These are phyloP conservation scores for Fusarium zealandicum DNA, from an alignment of 2,329 filamentous ascomycete genomes.

Conservation along the genomic window DNA sequence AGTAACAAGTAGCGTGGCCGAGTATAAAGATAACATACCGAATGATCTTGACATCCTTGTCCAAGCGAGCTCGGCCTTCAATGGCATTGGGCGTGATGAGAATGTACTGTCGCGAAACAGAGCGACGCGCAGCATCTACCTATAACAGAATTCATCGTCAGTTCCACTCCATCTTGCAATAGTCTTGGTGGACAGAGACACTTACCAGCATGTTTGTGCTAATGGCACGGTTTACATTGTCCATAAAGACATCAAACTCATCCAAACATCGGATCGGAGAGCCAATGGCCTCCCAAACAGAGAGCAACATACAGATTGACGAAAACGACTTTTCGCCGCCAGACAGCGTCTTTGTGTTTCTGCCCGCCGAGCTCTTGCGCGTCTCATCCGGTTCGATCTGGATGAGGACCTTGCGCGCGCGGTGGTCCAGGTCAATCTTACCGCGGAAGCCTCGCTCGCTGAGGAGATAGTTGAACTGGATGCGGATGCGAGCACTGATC, in stretches of 20 bases:
- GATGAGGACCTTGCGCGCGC: slow-evolving; percentile 75
- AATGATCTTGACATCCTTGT: slow-evolving; percentile 79
- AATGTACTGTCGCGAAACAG: slow-evolving; percentile 92
- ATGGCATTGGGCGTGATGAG: slow-evolving; percentile 95
- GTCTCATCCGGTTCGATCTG: slow-evolving; percentile 77
- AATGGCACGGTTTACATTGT: slow-evolving; percentile 91
- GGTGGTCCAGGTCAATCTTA: slow-evolving; percentile 79
- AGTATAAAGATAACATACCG: slow-evolving; percentile 56
- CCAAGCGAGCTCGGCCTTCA: slow-evolving; percentile 61
- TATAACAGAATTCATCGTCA: slow-evolving; percentile 44
- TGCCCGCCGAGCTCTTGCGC: slow-evolving; percentile 71
- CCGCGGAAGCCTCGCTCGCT: slow-evolving; percentile 90
- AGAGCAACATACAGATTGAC: slow-evolving; percentile 89
- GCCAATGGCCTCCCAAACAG: slow-evolving; percentile 98
- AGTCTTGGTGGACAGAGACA: slow-evolving; percentile 27
- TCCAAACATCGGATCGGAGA: slow-evolving; percentile 93
- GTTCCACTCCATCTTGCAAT: not conserved
- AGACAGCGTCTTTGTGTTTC: slow-evolving; percentile 89
- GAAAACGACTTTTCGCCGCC: slow-evolving; percentile 98
- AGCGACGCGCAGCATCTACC: slow-evolving; percentile 84
- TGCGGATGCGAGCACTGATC: slow-evolving; percentile 85
- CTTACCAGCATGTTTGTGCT: slow-evolving; percentile 92
- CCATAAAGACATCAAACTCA: slow-evolving; percentile 99
- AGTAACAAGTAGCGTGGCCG: slow-evolving; percentile 26
- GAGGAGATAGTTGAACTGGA: slow-evolving; percentile 87